A percentile compares a stretch with the other conserved stretches of the same genome.
These are phyloP conservation scores for Scedosporium boydii DNA, from an alignment of 2,329 filamentous ascomycete genomes.

Conservation along the genomic window DNA sequence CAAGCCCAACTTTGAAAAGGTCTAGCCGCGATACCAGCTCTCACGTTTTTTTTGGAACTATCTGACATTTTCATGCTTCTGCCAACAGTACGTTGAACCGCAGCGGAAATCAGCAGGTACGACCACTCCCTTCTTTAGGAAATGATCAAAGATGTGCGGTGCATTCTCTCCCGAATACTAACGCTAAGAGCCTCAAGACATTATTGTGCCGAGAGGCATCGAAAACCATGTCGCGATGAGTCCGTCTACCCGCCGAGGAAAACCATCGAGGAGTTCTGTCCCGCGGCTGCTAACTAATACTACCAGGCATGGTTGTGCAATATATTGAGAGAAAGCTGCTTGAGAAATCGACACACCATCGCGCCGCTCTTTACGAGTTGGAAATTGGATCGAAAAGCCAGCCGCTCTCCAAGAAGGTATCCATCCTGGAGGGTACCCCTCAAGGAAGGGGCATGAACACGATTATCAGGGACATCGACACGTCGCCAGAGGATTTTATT, in stretches of 20 bases:
- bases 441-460: slow-evolving; percentile 87
- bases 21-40: slow-evolving; percentile 14
- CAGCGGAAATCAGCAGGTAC: slow-evolving; percentile 75
- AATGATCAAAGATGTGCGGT: background rate
- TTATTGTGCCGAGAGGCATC: slow-evolving; percentile 90
- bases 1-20: slow-evolving; percentile 89
- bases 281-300: slow-evolving; percentile 4
- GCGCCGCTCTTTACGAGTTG: slow-evolving; percentile 66
- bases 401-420: slow-evolving; percentile 65
- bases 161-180: background rate
- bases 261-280: background rate
- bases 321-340: slow-evolving; percentile 82
- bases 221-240: slow-evolving; percentile 89
- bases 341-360: slow-evolving; percentile 77
- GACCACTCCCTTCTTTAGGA: slow-evolving; percentile 15
- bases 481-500: slow-evolving; percentile 80
- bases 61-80: background rate
- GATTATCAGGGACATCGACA: slow-evolving; percentile 72
- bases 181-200: slow-evolving; percentile 40
- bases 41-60: background rate
- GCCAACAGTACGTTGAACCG: slow-evolving; percentile 70
- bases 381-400: slow-evolving; percentile 63
- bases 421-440: slow-evolving; percentile 63
- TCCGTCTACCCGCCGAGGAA: slow-evolving; percentile 25
- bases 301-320: slow-evolving; percentile 76